phyloP scores from a whole-genome alignment of 306 rosid genomes.

The Citrullus mucosospermus region DNA sequence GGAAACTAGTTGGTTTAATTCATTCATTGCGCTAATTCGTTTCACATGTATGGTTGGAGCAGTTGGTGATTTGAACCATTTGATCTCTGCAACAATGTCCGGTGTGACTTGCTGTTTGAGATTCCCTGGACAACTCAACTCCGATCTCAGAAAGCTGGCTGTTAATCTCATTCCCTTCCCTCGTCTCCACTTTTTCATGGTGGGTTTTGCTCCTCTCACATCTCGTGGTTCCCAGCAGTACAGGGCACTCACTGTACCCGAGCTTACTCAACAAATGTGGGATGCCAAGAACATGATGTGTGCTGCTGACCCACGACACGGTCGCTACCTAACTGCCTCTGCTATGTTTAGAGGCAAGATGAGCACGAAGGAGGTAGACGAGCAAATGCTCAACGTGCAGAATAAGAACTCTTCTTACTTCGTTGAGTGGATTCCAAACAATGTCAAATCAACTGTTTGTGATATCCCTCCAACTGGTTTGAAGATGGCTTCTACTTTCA shows the following conservation, averaged over 20 bases:
- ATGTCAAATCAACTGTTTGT: conserved; percentile 68
- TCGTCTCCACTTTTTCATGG: conserved; percentile 68
- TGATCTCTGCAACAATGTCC: conserved; percentile 82
- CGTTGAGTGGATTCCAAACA: conserved; percentile 73
- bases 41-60: not conserved
- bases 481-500: conserved; percentile 69
- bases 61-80: conserved; percentile 70
- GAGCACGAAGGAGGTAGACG: conserved; percentile 76
- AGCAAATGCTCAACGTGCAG: conserved; percentile 68
- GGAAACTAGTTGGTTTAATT: not conserved
- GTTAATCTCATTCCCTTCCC: conserved; percentile 65
- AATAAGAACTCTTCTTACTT: conserved; percentile 69
- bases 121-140: conserved; percentile 69
- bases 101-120: conserved; percentile 78
- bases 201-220: conserved; percentile 63
- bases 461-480: conserved; percentile 68
- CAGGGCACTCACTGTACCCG: conserved; percentile 57
- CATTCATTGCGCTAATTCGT: not conserved
- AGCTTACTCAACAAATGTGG: conserved; percentile 84
- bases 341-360: conserved; percentile 73
- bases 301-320: conserved; percentile 65
- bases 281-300: conserved; percentile 82
- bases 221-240: conserved; percentile 71
- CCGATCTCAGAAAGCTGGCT: conserved; percentile 52
- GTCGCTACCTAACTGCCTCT: conserved; percentile 58